phyloP scores from a whole-genome alignment of 2,329 filamentous ascomycete species.

The Aspergillus flavus region DNA sequence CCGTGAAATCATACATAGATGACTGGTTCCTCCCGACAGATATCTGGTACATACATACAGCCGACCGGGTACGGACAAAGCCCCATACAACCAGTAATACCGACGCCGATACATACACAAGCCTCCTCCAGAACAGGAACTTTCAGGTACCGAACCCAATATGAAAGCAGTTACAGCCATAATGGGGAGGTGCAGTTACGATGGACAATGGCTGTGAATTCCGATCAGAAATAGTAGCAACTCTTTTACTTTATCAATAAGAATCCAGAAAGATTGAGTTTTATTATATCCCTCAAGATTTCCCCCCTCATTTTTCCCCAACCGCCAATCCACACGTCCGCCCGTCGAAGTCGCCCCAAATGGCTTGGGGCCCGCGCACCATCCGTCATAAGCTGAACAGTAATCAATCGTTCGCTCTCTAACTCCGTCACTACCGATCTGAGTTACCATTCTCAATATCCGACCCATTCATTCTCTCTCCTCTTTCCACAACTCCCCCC shows the following conservation, averaged over 20 bases:
- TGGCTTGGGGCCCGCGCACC: slow-evolving; percentile 4
- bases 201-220: neutral
- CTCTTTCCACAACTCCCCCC: slow-evolving; percentile 5
- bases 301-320: neutral
- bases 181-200: neutral
- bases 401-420: slow-evolving; percentile 3
- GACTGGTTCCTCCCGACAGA: neutral
- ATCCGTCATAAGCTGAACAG: slow-evolving; percentile 7
- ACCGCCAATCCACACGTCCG: neutral
- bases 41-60: neutral
- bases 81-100: slow-evolving; percentile 1
- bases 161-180: neutral
- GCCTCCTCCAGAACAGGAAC: neutral
- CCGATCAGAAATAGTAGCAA: neutral
- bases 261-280: neutral
- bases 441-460: slow-evolving; percentile 3
- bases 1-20: neutral
- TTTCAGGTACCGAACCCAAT: slow-evolving; percentile 5
- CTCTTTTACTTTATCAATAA: neutral
- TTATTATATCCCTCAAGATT: slow-evolving; percentile 1
- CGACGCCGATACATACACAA: neutral
- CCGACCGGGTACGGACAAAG: neutral
- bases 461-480: slow-evolving; percentile 19
- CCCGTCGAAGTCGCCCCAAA: neutral
- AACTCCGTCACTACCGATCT: slow-evolving; percentile 10